phyloP scores from a whole-genome alignment of 805 yeast species.

The Pichia paraexigua region DNA sequence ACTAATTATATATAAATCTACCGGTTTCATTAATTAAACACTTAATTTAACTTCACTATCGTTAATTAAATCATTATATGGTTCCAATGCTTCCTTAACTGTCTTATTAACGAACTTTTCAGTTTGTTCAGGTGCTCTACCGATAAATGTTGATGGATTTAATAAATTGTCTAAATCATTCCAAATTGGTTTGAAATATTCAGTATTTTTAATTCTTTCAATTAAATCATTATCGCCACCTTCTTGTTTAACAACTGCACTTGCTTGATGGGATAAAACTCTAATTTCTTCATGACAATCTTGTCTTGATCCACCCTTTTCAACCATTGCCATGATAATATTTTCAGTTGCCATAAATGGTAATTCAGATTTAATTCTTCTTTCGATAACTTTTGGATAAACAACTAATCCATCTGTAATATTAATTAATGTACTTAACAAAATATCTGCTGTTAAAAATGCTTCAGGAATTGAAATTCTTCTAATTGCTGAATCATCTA shows the following conservation, averaged over 20 bases:
- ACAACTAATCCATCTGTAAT: slow-evolving; percentile 94
- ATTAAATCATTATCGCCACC: slow-evolving; percentile 98
- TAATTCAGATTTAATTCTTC: slow-evolving; percentile 88
- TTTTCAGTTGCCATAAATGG: slow-evolving; percentile 99
- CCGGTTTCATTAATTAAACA: slow-evolving; percentile 40
- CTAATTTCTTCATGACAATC: slow-evolving; percentile 97
- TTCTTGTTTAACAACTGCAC: slow-evolving; percentile 92
- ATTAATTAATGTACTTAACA: slow-evolving; percentile 81
- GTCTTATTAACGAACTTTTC: slow-evolving; percentile 83
- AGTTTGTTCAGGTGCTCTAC: slow-evolving; percentile 97
- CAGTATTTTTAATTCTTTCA: slow-evolving; percentile 70
- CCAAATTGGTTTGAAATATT: slow-evolving; percentile 87
- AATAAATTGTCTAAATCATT: slow-evolving; percentile 68
- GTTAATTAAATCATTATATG: slow-evolving; percentile 51
- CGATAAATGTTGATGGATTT: slow-evolving; percentile 91
- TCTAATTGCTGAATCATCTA: slow-evolving; percentile 97
- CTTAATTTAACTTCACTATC: slow-evolving; percentile 67
- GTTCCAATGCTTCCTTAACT: slow-evolving; percentile 74
- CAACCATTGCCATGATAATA: slow-evolving; percentile 99
- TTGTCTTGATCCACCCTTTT: slow-evolving; percentile 95
- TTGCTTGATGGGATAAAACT: slow-evolving; percentile 94
- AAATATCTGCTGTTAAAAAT: slow-evolving; percentile 90
- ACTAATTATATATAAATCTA: too few species aligned
- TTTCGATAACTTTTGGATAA: slow-evolving; percentile 96
- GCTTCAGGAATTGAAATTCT: slow-evolving; percentile 96